These are phyloP conservation scores for Tricholoma bakamatsutake DNA, from an alignment of 768 basidiomycete genomes.

Conservation along the genomic window DNA sequence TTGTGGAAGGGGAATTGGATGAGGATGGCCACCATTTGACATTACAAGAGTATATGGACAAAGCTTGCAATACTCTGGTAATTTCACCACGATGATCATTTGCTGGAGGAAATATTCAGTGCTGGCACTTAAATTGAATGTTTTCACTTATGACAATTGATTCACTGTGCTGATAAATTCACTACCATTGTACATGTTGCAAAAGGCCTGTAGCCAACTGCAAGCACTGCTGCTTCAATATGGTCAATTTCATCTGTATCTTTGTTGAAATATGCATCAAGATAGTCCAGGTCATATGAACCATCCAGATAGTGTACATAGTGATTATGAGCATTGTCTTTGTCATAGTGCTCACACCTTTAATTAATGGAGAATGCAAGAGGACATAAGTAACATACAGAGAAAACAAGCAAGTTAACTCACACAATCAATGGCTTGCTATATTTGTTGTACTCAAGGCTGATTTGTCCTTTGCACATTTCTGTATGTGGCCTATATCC, in stretches of 20 bases:
- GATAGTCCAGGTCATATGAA: no score
- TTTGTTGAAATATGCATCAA: no score
- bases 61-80: slow-evolving; percentile 2
- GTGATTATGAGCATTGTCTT: no score
- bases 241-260: no score
- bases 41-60: slow-evolving; percentile 16
- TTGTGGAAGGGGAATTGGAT: slow-evolving; percentile 16
- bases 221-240: neutral
- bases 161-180: slow-evolving; percentile 11
- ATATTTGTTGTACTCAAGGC: neutral
- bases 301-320: no score
- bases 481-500: neutral
- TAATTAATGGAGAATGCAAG: no score
- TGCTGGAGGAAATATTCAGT: no score
- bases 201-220: slow-evolving; percentile 10
- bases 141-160: slow-evolving; percentile 14
- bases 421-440: neutral
- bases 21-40: slow-evolving; percentile 11
- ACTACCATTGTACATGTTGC: slow-evolving; percentile 11
- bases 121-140: no score
- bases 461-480: slow-evolving; percentile 1
- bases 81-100: no score
- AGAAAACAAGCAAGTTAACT: no score
- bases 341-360: no score
- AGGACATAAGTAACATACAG: no score